Evolutionary conservation across 257 asterid species (phyloP).

Genomic region (Solanum piurae): DNA sequence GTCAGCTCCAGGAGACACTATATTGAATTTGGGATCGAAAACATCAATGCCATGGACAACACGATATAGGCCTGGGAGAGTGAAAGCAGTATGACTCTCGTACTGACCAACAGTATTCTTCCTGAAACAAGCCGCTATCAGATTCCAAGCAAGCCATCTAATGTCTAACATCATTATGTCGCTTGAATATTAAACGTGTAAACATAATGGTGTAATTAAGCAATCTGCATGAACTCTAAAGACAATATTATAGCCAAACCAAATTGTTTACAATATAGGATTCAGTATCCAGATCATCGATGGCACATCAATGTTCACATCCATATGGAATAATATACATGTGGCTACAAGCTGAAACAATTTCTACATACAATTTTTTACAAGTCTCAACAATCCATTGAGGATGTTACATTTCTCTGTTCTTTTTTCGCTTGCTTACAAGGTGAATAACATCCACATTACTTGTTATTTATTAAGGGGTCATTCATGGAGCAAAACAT

Average conservation of each 20-base stretch:
- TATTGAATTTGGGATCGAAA: slow-evolving; percentile 95
- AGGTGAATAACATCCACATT: neutral
- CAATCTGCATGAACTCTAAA: neutral
- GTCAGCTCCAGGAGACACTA: slow-evolving; percentile 98
- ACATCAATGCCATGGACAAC: slow-evolving; percentile 97
- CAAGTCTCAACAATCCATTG: neutral
- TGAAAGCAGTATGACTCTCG: slow-evolving; percentile 81
- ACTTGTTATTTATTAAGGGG: neutral
- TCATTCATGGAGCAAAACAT: neutral
- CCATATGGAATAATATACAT: neutral
- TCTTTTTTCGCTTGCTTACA: neutral
- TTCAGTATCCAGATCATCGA: neutral
- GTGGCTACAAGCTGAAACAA: neutral
- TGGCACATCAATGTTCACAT: neutral
- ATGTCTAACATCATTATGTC: neutral
- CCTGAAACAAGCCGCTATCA: slow-evolving; percentile 30
- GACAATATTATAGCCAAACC: neutral
- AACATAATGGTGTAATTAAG: neutral
- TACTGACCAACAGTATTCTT: slow-evolving; percentile 89
- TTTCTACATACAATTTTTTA: neutral
- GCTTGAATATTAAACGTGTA: neutral
- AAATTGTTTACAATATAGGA: neutral
- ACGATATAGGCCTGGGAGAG: slow-evolving; percentile 85
- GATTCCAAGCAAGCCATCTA: neutral
- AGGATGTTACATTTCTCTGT: neutral